Base-by-base conservation (phyloP, 352 stramenopile species). In the Phytophthora colocasiae region DNA sequence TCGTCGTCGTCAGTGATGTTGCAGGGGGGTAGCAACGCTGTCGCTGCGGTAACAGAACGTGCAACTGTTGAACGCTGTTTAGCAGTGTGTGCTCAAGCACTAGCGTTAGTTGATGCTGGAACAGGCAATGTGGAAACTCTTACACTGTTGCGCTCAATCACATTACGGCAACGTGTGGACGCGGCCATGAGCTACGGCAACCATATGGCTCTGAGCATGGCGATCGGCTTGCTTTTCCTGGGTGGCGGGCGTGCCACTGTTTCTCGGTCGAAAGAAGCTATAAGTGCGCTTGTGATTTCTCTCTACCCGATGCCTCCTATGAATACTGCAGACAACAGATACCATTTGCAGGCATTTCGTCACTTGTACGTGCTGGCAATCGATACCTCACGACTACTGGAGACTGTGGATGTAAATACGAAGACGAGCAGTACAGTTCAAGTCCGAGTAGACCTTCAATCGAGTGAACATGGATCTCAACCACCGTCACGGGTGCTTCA, bases 211-310 rank as follows among this genome's bases (percentile, higher is more conserved):
- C 84, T 98, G 45, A 95, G 86, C 40, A 93, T 96, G 75, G 91
- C 97, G 22, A 98, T 99, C 27, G 97, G 97, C 0, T 75, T 99
- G 50, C 79, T 99, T 6, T 99, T 99, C 59, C 63, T 99, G 4
- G 97, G 97, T 26, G 96, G 96, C 36, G 98, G 98, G 0, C 94
- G 92, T 51, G 90, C 85, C 14, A 99, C 97, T 0, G 72, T 99
- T n/a, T 87, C 81, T n/a, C 76, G 83, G 15, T 90, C 85, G 0
- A 89, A 86, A 29, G 81, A 92, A 41, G 95, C 98, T 49, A 96
- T 99, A 48, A 97, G 97, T 8, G 90, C 92, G 36, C 85, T 99
- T 6, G 77, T 99, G 31, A 81, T 96, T 10, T 87, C 98, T 19
- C 92, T 99, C 31, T 99, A 96, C 52, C 98, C 97, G 38, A 88